A percentile compares a stretch with the other conserved stretches of the same genome.
These are phyloP conservation scores for Drechslerella stenobrocha DNA, from an alignment of 2,329 filamentous ascomycete species.

Conservation along the genomic window DNA sequence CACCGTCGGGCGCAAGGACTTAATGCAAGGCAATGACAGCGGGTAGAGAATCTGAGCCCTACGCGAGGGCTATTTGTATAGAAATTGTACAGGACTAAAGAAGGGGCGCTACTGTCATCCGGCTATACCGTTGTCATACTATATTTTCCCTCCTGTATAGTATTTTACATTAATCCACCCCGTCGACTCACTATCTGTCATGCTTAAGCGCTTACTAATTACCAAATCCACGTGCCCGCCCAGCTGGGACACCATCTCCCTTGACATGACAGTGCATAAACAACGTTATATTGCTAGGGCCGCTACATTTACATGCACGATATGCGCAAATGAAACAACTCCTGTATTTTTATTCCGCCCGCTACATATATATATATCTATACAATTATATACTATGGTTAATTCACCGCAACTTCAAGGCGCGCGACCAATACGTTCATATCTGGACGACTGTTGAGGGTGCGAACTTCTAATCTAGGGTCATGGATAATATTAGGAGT, in stretches of 20 bases:
- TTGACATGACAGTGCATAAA: too few relatives aligned
- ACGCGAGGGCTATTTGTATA: background rate
- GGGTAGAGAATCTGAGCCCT: background rate
- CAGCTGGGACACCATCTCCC: background rate
- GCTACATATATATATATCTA: too few relatives aligned
- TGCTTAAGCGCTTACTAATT: background rate
- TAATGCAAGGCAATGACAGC: conserved; percentile 3
- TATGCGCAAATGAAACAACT: background rate
- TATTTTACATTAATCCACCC: background rate
- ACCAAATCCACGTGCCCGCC: background rate
- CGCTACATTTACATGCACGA: background rate
- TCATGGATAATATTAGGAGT: background rate
- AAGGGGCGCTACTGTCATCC: background rate
- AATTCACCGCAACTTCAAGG: conserved; percentile 1
- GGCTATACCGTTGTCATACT: conserved; percentile 4
- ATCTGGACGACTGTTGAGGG: conserved; percentile 4
- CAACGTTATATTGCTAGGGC: conserved; percentile 1
- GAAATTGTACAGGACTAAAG: background rate
- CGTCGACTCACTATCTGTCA: background rate
- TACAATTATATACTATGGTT: too few relatives aligned
- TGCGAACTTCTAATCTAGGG: background rate
- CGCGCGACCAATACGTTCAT: conserved; percentile 4
- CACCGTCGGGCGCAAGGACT: background rate
- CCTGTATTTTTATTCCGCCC: background rate
- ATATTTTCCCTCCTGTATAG: background rate